Evolutionary conservation across 2,329 filamentous ascomycete species (phyloP).

Genomic region (Epichloe brachyelytri): DNA sequence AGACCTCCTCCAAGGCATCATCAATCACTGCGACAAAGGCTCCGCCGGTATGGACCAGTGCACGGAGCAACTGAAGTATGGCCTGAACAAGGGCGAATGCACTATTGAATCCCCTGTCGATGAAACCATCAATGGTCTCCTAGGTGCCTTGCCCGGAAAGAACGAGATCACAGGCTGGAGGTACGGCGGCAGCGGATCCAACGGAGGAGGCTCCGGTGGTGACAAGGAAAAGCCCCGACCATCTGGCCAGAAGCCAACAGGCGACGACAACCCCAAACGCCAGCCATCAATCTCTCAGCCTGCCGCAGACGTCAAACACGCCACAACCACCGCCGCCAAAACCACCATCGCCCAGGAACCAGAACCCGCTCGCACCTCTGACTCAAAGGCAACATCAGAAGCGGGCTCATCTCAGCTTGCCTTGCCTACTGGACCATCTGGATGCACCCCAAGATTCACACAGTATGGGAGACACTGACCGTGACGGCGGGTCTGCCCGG

Average conservation of each 20-base stretch:
- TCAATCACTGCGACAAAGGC: constrained; percentile 51
- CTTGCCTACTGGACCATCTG: constrained; percentile 9
- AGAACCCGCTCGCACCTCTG: background rate
- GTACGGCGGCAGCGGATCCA: constrained; percentile 19
- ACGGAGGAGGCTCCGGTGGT: constrained; percentile 2
- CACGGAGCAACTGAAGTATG: constrained; percentile 30
- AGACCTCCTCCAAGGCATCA: constrained; percentile 49
- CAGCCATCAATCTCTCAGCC: background rate
- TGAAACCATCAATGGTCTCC: constrained; percentile 29
- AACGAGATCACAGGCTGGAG: constrained; percentile 41
- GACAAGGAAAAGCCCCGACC: background rate
- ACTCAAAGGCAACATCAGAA: constrained; percentile 7
- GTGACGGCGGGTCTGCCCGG: constrained; percentile 21
- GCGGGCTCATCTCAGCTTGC: constrained; percentile 7
- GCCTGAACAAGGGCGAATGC: constrained; percentile 39
- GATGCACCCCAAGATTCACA: constrained; percentile 20
- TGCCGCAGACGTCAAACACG: background rate
- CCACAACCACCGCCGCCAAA: background rate
- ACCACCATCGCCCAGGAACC: background rate
- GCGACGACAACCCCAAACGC: background rate
- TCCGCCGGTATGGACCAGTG: constrained; percentile 50
- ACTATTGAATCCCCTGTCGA: constrained; percentile 33
- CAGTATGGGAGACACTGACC: constrained; percentile 33
- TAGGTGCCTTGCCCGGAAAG: constrained; percentile 40
- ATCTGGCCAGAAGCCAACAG: background rate